A percentile compares a stretch with the other conserved stretches of the same genome.
Evolutionary conservation across 805 yeast species (phyloP).

Genomic region (Candida maltosa): DNA sequence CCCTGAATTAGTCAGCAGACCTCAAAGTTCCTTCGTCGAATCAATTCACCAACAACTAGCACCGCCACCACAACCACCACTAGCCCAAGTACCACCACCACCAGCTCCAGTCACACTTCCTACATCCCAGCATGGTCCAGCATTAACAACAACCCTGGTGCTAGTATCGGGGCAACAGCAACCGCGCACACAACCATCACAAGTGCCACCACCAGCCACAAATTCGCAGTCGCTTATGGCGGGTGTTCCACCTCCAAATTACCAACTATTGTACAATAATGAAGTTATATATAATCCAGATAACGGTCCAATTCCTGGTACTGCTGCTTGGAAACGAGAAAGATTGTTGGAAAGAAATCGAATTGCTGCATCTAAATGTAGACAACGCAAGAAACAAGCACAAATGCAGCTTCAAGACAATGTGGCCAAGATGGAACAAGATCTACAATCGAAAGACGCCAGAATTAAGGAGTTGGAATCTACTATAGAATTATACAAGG

Average conservation of each 20-base stretch:
- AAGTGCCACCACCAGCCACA: neutral
- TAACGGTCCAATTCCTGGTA: constrained; percentile 60
- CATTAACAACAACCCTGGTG: neutral
- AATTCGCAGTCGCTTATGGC: constrained; percentile 18
- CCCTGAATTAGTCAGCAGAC: constrained; percentile 5
- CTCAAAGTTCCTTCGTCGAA: constrained; percentile 2
- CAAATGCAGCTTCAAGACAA: constrained; percentile 66
- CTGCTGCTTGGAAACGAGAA: constrained; percentile 66
- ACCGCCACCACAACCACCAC: constrained; percentile 5
- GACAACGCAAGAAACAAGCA: constrained; percentile 66
- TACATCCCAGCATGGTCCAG: neutral
- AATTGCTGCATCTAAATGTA: constrained; percentile 66
- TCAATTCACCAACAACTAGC: no score
- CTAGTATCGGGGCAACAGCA: neutral
- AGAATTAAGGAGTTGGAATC: constrained; percentile 20
- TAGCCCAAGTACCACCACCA: constrained; percentile 11
- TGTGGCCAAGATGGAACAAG: constrained; percentile 45
- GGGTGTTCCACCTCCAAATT: constrained; percentile 48
- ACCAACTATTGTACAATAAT: constrained; percentile 50
- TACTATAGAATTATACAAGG: constrained; percentile 17
- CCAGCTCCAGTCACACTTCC: constrained; percentile 13
- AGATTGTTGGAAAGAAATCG: constrained; percentile 59
- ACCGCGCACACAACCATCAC: neutral
- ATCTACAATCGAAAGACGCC: constrained; percentile 29
- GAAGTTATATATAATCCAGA: constrained; percentile 53